phyloP scores from a whole-genome alignment of 1,139 yeast species.

The Pichia sp. region DNA sequence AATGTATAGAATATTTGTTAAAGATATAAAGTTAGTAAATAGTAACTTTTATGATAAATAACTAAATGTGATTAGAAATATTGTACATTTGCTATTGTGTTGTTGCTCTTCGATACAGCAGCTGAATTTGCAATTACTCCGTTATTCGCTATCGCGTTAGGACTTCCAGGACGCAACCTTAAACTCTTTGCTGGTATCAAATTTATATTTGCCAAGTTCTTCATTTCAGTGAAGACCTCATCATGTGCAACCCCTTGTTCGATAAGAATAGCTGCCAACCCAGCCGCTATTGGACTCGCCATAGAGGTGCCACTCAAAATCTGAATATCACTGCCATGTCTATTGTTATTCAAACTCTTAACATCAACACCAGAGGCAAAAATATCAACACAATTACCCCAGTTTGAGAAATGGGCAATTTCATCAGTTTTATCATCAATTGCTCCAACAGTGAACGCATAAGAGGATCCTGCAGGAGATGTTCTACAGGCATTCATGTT shows the following conservation, averaged over 20 bases:
- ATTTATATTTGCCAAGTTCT: conserved; percentile 36
- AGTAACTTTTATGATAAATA: not conserved
- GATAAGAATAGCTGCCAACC: conserved; percentile 60
- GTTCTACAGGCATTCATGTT: conserved; percentile 71
- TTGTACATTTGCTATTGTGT: not conserved
- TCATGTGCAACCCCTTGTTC: conserved; percentile 52
- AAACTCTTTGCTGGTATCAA: conserved; percentile 35
- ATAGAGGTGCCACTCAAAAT: conserved; percentile 79
- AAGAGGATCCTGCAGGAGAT: conserved; percentile 48
- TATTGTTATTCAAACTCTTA: conserved; percentile 39
- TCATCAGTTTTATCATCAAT: conserved; percentile 67
- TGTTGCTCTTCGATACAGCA: not conserved
- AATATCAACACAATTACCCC: conserved; percentile 84
- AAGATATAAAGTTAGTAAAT: not conserved
- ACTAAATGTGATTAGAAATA: not conserved
- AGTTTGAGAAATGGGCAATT: conserved; percentile 73
- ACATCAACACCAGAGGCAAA: conserved; percentile 79
- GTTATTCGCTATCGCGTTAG: conserved; percentile 29
- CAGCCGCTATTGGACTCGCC: conserved; percentile 81
- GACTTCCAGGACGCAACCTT: conserved; percentile 27
- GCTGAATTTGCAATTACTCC: conserved; percentile 16
- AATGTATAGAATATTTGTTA: not conserved
- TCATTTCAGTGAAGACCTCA: conserved; percentile 40
- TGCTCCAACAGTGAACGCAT: conserved; percentile 82
- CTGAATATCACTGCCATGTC: conserved; percentile 32